phyloP scores from a whole-genome alignment of 192 early-diverging fungal species.

The Coemansia sp. region DNA sequence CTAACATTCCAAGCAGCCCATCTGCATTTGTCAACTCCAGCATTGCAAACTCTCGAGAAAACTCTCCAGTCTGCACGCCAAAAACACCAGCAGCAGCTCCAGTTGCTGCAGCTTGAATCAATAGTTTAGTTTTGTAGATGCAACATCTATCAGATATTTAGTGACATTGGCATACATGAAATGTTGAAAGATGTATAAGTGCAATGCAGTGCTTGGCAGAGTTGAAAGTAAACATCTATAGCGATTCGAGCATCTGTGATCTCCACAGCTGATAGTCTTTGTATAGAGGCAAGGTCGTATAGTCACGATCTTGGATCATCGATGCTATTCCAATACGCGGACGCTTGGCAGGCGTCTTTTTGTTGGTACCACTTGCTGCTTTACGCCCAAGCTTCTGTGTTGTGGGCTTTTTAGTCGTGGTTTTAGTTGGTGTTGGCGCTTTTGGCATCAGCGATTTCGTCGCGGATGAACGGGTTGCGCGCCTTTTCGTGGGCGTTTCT shows the following conservation, averaged over 20 bases:
- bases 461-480: neutral
- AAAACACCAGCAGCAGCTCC: neutral
- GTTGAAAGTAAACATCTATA: neutral
- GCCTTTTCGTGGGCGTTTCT: neutral
- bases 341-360: conserved; percentile 13
- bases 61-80: conserved; percentile 6
- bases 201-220: too few relatives aligned
- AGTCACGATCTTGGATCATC: conserved; percentile 50
- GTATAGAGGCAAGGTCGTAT: conserved; percentile 26
- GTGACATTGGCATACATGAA: too few relatives aligned
- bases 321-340: conserved; percentile 45
- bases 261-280: conserved; percentile 38
- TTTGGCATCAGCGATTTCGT: neutral
- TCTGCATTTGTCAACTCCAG: neutral
- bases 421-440: neutral
- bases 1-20: neutral
- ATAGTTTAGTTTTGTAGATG: neutral
- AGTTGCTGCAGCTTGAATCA: conserved; percentile 9
- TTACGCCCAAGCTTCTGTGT: neutral
- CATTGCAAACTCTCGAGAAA: neutral
- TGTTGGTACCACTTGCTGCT: neutral
- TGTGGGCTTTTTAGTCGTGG: neutral
- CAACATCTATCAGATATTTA: neutral
- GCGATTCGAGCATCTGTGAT: conserved; percentile 9
- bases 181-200: neutral